A percentile compares a stretch with the other conserved stretches of the same genome.
These are phyloP conservation scores for Musa schizocarpa DNA, from an alignment of 176 grass and related monocot species.

Conservation along the genomic window DNA sequence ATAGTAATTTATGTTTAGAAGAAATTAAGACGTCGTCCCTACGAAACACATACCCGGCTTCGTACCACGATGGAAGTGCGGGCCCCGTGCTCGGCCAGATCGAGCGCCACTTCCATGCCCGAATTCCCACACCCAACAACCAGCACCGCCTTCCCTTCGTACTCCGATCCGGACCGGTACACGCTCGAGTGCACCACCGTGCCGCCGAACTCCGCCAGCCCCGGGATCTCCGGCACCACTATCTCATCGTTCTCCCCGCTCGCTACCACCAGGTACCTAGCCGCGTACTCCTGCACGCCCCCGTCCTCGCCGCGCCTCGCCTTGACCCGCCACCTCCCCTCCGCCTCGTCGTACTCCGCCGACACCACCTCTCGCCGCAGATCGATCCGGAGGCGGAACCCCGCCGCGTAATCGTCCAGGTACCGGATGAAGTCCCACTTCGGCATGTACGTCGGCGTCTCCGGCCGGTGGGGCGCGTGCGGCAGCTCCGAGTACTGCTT, in stretches of 20 bases:
- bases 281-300: constrained; percentile 22
- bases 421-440: constrained; percentile 46
- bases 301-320: constrained; percentile 19
- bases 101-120: constrained; percentile 11
- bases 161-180: neutral
- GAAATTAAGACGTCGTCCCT: neutral
- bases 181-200: neutral
- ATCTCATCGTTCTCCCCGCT: constrained; percentile 6
- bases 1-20: neutral
- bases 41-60: neutral
- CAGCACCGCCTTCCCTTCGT: neutral
- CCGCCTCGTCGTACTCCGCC: constrained; percentile 30
- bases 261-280: constrained; percentile 9
- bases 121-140: constrained; percentile 14
- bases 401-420: constrained; percentile 49
- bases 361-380: constrained; percentile 41
- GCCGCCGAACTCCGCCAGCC: neutral
- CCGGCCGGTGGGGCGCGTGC: constrained; percentile 29
- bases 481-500: constrained; percentile 62
- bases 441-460: constrained; percentile 38
- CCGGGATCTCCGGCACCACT: neutral
- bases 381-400: constrained; percentile 29
- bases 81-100: neutral
- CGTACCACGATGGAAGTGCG: neutral
- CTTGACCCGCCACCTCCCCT: constrained; percentile 29